phyloP scores from a whole-genome alignment of 192 early-diverging fungal genomes.

The Phycomyces nitens region DNA sequence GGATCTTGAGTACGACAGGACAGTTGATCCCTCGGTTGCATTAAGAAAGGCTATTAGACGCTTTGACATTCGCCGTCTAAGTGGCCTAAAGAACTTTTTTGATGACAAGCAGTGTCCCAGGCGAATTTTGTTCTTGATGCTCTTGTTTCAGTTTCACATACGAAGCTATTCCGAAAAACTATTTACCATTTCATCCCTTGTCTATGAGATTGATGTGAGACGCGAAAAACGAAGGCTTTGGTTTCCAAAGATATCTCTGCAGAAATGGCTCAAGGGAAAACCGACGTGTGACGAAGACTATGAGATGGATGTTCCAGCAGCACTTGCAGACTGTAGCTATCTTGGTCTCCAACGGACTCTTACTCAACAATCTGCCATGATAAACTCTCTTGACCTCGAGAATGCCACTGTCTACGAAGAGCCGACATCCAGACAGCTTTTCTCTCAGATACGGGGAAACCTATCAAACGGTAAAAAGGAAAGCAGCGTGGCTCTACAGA shows the following conservation, averaged over 20 bases:
- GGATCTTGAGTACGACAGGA: not conserved
- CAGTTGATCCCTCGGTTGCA: conserved; percentile 13
- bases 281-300: conserved; percentile 1
- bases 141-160: conserved; percentile 27
- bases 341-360: conserved; percentile 10
- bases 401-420: not conserved
- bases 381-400: not conserved
- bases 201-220: conserved; percentile 23
- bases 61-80: conserved; percentile 18
- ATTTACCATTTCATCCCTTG: conserved; percentile 25
- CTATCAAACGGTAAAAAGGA: not conserved
- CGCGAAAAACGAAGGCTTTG: conserved; percentile 19
- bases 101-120: conserved; percentile 11
- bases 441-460: not conserved
- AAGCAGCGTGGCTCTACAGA: too few species aligned
- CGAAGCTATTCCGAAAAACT: conserved; percentile 25
- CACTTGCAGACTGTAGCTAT: conserved; percentile 3
- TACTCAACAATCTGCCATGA: conserved; percentile 1
- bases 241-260: conserved; percentile 17
- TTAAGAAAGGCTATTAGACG: conserved; percentile 20
- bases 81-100: conserved; percentile 13
- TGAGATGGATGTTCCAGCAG: conserved; percentile 13
- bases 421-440: not conserved
- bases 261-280: conserved; percentile 7
- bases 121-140: conserved; percentile 20